Conservation (phyloP, 169 alveolate species). For the Eimeria praecox region DNA sequence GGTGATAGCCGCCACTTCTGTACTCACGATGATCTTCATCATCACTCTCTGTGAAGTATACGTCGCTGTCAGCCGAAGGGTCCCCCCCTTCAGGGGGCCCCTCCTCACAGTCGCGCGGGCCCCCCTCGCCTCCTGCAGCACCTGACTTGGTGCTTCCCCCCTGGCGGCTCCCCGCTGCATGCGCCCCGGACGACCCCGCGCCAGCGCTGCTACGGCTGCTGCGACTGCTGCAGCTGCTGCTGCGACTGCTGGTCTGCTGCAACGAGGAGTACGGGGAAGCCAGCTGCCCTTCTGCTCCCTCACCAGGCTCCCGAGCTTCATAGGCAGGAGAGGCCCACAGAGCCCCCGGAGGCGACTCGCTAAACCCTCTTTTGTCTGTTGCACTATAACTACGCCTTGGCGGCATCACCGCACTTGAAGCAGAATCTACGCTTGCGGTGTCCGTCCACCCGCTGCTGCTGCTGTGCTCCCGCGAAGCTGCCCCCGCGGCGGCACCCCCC, state of each 20-base stretch:
- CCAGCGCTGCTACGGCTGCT: constrained; percentile 56
- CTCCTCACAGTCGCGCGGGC: constrained; percentile 37
- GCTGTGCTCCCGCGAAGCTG: constrained; percentile 52
- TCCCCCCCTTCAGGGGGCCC: constrained; percentile 40
- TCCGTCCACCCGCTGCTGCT: constrained; percentile 73
- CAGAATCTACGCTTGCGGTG: constrained; percentile 57
- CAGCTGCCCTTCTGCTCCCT: constrained; percentile 19
- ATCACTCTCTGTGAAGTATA: constrained; percentile 84
- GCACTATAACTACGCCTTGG: constrained; percentile 46
- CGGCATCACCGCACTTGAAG: constrained; percentile 52
- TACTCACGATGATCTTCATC: constrained; percentile 84
- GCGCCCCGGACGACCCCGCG: not conserved
- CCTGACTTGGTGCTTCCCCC: constrained; percentile 39
- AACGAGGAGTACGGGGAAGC: constrained; percentile 37
- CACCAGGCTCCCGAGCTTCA: constrained; percentile 53
- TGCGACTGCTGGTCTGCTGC: constrained; percentile 69
- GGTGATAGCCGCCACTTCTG: constrained; percentile 85
- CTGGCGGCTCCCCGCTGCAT: not conserved
- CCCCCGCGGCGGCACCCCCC: constrained; percentile 30
- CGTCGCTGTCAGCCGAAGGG: constrained; percentile 76
- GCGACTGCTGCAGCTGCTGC: constrained; percentile 75
- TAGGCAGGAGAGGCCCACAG: constrained; percentile 30
- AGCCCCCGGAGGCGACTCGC: constrained; percentile 46
- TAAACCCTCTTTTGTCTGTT: not conserved
- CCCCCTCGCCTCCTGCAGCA: constrained; percentile 17